phyloP scores from a whole-genome alignment of 2,329 filamentous ascomycete species.

The Aureobasidium leucospermi region DNA sequence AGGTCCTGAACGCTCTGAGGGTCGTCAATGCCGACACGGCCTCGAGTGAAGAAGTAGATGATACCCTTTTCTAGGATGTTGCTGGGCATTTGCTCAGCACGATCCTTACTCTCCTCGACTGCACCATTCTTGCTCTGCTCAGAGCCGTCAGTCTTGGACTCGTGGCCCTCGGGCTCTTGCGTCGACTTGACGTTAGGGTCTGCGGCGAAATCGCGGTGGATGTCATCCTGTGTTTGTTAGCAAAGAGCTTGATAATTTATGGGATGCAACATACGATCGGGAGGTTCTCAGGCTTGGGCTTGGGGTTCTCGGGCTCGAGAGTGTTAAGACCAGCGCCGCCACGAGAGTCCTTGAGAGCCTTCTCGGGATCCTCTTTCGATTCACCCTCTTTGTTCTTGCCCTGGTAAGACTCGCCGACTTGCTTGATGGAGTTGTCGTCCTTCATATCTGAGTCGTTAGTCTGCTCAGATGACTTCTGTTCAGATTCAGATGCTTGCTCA shows the following conservation, averaged over 20 bases:
- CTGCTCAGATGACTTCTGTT: constrained; percentile 1
- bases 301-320: constrained; percentile 11
- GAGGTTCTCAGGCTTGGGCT: constrained; percentile 10
- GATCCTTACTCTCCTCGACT: constrained; percentile 43
- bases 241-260: too few relatives aligned
- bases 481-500: constrained; percentile 9
- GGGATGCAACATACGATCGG: not conserved
- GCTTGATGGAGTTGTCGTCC: constrained; percentile 20
- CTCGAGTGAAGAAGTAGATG: constrained; percentile 84
- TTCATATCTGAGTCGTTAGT: constrained; percentile 23
- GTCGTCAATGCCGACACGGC: constrained; percentile 65
- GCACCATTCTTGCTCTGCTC: constrained; percentile 22
- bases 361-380: constrained; percentile 21
- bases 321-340: constrained; percentile 17
- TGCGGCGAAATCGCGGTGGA: constrained; percentile 12
- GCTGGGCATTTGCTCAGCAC: constrained; percentile 46
- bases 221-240: constrained; percentile 11
- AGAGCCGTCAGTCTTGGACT: not conserved
- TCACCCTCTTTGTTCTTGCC: constrained; percentile 23
- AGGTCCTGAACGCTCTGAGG: constrained; percentile 65
- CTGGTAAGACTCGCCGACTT: constrained; percentile 18
- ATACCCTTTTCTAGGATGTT: constrained; percentile 78
- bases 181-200: not conserved
- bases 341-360: constrained; percentile 19
- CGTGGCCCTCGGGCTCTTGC: not conserved